Percentiles rank a stretch among this genome's conserved stretches.
These are phyloP conservation scores for Phaeosphaeriaceae sp. DNA, from an alignment of 2,329 filamentous ascomycete genomes.

Conservation along the genomic window DNA sequence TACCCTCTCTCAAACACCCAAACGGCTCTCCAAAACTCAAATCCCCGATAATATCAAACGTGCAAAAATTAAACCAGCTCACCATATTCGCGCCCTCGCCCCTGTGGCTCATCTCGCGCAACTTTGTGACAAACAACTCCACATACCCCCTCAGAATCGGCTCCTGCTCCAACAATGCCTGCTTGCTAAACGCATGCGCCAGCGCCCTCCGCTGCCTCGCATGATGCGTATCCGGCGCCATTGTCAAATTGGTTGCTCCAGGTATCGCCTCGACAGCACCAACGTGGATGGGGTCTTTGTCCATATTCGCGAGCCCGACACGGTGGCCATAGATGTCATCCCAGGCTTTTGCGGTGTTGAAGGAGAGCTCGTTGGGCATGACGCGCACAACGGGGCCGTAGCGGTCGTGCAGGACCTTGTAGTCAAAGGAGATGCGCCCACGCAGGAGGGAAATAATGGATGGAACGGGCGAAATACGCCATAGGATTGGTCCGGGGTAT, in stretches of 20 bases:
- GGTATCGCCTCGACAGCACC: constrained; percentile 44
- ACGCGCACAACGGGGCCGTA: constrained; percentile 46
- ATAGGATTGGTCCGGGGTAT: constrained; percentile 39
- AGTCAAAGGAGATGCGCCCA: constrained; percentile 40
- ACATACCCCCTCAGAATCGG: constrained; percentile 51
- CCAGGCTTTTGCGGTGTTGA: constrained; percentile 42
- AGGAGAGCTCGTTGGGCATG: constrained; percentile 43
- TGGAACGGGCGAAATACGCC: constrained; percentile 37
- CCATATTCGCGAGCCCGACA: constrained; percentile 40
- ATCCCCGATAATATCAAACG: constrained; percentile 44
- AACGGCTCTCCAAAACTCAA: constrained; percentile 42
- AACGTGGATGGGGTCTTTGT: constrained; percentile 45
- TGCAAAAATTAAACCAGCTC: constrained; percentile 44
- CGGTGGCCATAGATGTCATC: constrained; percentile 45
- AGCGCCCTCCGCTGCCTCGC: constrained; percentile 48
- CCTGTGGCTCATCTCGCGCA: constrained; percentile 44
- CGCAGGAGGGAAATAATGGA: constrained; percentile 34
- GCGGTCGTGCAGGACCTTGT: constrained; percentile 38
- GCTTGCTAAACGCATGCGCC: constrained; percentile 51
- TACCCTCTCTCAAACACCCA: constrained; percentile 40
- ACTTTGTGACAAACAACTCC: constrained; percentile 47
- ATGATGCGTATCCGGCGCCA: constrained; percentile 49
- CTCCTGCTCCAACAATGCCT: constrained; percentile 50
- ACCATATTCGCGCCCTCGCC: constrained; percentile 41
- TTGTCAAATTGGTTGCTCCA: constrained; percentile 46